Conservation (phyloP, 2,329 filamentous ascomycete genomes). For the Hypoxylon sp. region DNA sequence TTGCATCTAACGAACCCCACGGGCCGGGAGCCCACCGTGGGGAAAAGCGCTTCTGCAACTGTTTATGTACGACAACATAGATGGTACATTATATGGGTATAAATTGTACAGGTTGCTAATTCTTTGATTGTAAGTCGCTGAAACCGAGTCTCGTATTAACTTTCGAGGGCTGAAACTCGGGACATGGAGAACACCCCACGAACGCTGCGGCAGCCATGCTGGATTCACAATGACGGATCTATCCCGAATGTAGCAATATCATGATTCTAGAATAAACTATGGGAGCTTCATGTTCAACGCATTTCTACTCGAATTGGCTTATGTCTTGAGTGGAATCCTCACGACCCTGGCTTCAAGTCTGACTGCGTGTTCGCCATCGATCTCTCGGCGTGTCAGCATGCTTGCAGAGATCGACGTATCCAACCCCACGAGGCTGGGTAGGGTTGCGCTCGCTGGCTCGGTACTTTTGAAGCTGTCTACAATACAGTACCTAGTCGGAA, state of each 20-base stretch:
- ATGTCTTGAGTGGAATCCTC: background rate
- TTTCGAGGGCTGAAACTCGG: background rate
- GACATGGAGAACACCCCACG: background rate
- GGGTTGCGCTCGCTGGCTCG: conserved; percentile 8
- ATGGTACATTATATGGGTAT: background rate
- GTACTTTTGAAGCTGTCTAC: conserved; percentile 6
- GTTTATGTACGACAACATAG: background rate
- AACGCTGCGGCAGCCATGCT: background rate
- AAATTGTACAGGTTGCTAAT: background rate
- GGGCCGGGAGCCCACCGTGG: conserved; percentile 3
- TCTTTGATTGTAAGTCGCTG: background rate
- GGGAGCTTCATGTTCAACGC: background rate
- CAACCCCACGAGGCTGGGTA: conserved; percentile 19
- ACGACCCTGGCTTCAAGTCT: conserved; percentile 5
- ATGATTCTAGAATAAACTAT: background rate
- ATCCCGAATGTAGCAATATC: conserved; percentile 2
- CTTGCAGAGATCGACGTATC: conserved; percentile 39
- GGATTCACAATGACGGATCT: background rate
- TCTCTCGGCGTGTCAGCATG: conserved; percentile 31
- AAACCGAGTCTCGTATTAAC: background rate
- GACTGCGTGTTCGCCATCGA: conserved; percentile 19
- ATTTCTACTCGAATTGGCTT: background rate
- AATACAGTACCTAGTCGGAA: conserved; percentile 1
- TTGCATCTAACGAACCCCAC: conserved; percentile 16
- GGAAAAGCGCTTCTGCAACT: background rate